Base-by-base conservation (phyloP, 2,329 filamentous ascomycete genomes). In the Dactylonectria macrodidyma region DNA sequence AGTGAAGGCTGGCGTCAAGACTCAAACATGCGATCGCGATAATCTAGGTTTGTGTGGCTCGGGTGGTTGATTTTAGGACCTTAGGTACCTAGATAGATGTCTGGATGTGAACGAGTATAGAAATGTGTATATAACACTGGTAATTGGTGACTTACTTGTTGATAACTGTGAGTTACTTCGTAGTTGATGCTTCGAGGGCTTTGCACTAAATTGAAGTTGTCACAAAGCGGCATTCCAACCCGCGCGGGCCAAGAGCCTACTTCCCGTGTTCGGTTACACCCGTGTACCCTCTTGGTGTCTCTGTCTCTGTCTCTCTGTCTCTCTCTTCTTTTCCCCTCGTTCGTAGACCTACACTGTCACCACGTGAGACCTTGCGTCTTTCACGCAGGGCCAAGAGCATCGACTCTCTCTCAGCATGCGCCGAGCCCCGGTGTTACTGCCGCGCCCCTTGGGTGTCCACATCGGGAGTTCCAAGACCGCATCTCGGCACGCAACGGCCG, bases 401-500 rank as follows among this genome's bases (percentile, higher is more conserved):
- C 46, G 33, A 30, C 19, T 51, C 24, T 33, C 48, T 41, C 34
- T 30, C 36, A 46, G 9, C 47, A 60, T 52, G 58, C 47, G 58
- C 48, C 59, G 36, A 54, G 48, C 48, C 56, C 59, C 50, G 48
- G 48, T 61, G 59, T 54, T 22, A 66, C 58, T 55, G 57, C 51
- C 63, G 63, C 54, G 59, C 69, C 59, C 62, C 58, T 64, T 68
- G 73, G 70, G 67, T 69, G 72, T 22, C 58, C 57, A 61, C 34
- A 41, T 60, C 58, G 58, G 51, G 65, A 34, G 50, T 56, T 44
- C 73, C 73, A 75, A 75, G 73, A 72, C 73, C 70, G 71, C 66
- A 72, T 69, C 64, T 72, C 73, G 73, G 73, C 73, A 75, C 70
- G 72, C 61, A 50, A 51, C 70, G 64, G 72, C 72, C 70, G 71